Evolutionary conservation across 441 rosid species (phyloP).

Genomic region (Arabidopsis hybrid): DNA sequence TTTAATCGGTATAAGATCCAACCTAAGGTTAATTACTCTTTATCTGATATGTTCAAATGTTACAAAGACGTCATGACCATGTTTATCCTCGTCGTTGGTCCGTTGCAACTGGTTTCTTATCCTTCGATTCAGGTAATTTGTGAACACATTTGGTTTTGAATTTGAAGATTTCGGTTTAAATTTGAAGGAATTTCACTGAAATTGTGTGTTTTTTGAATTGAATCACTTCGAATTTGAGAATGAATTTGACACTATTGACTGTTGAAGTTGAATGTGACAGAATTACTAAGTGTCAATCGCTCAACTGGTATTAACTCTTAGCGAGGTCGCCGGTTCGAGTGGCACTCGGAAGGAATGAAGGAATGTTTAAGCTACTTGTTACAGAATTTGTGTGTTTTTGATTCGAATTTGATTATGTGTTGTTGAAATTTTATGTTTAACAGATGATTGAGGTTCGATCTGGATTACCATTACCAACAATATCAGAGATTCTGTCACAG

Average conservation of each 20-base stretch:
- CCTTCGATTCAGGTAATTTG: constrained; percentile 75
- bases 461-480: constrained; percentile 82
- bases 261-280: no score
- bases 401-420: neutral
- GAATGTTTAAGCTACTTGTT: neutral
- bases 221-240: no score
- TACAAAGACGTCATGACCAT: constrained; percentile 82
- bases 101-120: constrained; percentile 83
- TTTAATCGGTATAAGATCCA: constrained; percentile 82
- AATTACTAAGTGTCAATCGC: no score
- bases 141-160: neutral
- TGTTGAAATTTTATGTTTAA: neutral
- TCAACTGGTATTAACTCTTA: no score
- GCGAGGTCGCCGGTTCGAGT: no score
- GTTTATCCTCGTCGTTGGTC: constrained; percentile 82
- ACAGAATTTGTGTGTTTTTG: neutral
- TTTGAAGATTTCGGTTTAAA: neutral
- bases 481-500: constrained; percentile 73
- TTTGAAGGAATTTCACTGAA: neutral
- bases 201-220: neutral
- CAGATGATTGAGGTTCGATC: constrained; percentile 79
- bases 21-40: constrained; percentile 73
- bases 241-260: no score
- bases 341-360: neutral
- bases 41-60: constrained; percentile 66